These are phyloP conservation scores for Solanum chaucha DNA, from an alignment of 257 asterid species.

Conservation along the genomic window DNA sequence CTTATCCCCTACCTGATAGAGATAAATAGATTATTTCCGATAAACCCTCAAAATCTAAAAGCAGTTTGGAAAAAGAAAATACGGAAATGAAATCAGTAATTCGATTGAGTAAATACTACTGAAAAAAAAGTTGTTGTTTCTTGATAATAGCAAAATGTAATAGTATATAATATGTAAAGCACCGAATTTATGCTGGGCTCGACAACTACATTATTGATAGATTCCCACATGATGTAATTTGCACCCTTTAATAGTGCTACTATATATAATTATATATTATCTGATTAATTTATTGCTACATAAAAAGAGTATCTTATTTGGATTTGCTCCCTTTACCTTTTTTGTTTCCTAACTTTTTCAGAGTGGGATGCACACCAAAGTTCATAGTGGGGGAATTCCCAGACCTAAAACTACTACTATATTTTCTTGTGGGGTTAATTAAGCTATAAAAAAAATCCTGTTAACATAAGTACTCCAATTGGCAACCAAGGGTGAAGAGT, in stretches of 20 bases:
- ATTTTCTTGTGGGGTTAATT: background rate
- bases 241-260: background rate
- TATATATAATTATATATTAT: background rate
- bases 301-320: constrained; percentile 13
- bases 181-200: background rate
- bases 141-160: background rate
- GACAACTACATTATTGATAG: background rate
- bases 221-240: background rate
- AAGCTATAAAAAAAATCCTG: background rate
- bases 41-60: background rate
- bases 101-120: background rate
- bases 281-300: background rate
- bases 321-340: constrained; percentile 22
- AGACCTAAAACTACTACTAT: background rate
- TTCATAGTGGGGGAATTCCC: background rate
- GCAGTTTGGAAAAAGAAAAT: background rate
- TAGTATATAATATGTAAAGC: background rate
- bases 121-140: background rate
- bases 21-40: background rate
- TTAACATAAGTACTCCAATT: background rate
- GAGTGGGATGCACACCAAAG: constrained; percentile 4
- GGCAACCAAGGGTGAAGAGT: background rate
- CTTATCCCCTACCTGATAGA: background rate
- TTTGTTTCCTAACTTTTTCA: constrained; percentile 9
- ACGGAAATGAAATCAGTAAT: background rate